phyloP scores from a whole-genome alignment of 2,329 filamentous ascomycete species.

The Alternaria incomplexa region DNA sequence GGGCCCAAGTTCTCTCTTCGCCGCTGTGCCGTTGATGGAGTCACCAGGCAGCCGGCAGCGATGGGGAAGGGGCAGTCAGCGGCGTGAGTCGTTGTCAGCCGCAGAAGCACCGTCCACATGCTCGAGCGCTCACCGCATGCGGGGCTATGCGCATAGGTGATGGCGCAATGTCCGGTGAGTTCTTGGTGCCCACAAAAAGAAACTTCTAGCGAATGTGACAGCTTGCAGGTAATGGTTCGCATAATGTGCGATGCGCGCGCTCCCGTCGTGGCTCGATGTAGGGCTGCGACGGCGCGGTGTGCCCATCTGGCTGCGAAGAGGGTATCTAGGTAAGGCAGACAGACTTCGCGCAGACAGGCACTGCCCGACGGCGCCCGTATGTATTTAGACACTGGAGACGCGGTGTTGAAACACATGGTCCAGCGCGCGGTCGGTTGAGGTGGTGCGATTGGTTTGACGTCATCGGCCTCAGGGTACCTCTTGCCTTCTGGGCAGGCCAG shows the following conservation, averaged over 20 bases:
- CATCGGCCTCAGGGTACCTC: conserved; percentile 1
- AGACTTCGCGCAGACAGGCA: neutral
- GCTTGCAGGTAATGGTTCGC: conserved; percentile 22
- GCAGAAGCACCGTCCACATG: conserved; percentile 15
- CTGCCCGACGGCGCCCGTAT: neutral
- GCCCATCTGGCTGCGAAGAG: neutral
- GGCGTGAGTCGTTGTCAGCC: conserved; percentile 20
- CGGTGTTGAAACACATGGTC: neutral
- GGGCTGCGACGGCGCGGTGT: conserved; percentile 20
- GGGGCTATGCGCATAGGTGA: conserved; percentile 18
- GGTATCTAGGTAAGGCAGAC: conserved; percentile 4
- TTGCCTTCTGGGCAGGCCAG: conserved; percentile 12
- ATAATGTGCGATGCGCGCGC: conserved; percentile 13
- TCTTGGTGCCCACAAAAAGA: conserved; percentile 7
- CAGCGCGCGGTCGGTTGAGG: conserved; percentile 3
- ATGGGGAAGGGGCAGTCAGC: conserved; percentile 2
- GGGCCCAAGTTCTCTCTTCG: neutral
- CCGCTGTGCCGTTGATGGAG: neutral
- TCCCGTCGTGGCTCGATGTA: conserved; percentile 2
- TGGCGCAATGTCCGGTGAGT: conserved; percentile 20
- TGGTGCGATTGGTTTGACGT: conserved; percentile 6
- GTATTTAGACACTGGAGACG: conserved; percentile 3
- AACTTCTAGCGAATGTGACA: conserved; percentile 9
- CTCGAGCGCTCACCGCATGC: conserved; percentile 17
- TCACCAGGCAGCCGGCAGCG: conserved; percentile 14